Evolutionary conservation across 345 rosid species (phyloP).

Genomic region (Dovyalis caffra): DNA sequence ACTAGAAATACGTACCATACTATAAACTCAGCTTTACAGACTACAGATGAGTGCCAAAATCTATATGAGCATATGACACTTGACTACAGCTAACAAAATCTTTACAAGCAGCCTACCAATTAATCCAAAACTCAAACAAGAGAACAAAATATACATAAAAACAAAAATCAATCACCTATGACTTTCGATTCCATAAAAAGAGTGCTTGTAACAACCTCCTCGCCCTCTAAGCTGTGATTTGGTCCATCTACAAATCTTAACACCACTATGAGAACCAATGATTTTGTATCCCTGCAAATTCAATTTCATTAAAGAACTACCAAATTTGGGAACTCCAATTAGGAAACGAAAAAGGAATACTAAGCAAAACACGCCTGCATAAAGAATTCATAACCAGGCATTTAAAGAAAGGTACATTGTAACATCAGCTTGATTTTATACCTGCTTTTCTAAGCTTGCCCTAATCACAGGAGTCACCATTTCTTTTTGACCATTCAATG

Average conservation of each 20-base stretch:
- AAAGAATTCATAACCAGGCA: background rate
- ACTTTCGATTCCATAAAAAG: slow-evolving; percentile 98
- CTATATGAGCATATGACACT: no score
- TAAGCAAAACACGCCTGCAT: background rate
- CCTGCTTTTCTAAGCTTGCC: slow-evolving; percentile 96
- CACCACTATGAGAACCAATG: slow-evolving; percentile 97
- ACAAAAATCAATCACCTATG: slow-evolving; percentile 60
- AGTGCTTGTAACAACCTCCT: slow-evolving; percentile 99
- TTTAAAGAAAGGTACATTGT: no score
- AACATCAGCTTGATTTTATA: slow-evolving; percentile 11
- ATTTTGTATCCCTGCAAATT: slow-evolving; percentile 89
- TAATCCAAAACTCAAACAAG: background rate
- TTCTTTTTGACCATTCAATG: slow-evolving; percentile 56
- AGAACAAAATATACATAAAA: background rate
- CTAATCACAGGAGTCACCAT: slow-evolving; percentile 97
- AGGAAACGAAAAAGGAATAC: background rate
- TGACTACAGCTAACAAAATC: no score
- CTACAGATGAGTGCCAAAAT: no score
- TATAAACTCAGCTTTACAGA: background rate
- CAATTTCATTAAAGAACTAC: no score
- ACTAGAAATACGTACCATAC: background rate
- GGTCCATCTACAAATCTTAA: slow-evolving; percentile 98
- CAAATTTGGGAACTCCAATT: background rate
- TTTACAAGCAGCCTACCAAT: no score
- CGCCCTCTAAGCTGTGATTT: slow-evolving; percentile 99